These are phyloP conservation scores for Pichia sp. DNA, from an alignment of 1,139 yeast species.

Conservation along the genomic window DNA sequence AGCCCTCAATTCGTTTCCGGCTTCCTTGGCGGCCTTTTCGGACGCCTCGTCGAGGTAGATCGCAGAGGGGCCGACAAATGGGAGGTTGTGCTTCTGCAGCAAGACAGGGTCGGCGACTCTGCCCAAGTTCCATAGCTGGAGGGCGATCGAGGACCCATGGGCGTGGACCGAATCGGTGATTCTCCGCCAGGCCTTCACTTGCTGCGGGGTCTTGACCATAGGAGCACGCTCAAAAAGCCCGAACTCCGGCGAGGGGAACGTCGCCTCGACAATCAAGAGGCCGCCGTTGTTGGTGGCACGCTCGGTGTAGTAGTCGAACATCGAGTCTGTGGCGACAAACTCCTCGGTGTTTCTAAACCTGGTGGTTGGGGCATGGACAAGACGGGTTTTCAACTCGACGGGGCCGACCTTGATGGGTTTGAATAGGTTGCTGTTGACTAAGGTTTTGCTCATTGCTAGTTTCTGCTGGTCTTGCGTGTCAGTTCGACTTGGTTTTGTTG, in stretches of 20 bases:
- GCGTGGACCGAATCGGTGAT: slow-evolving; percentile 55
- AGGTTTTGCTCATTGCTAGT: too few relatives aligned
- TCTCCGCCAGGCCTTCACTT: slow-evolving; percentile 43
- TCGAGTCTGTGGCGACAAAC: slow-evolving; percentile 44
- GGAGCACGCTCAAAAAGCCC: slow-evolving; percentile 44
- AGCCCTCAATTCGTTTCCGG: slow-evolving; percentile 36
- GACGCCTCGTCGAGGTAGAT: slow-evolving; percentile 35
- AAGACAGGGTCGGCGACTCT: slow-evolving; percentile 44
- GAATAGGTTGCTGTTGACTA: slow-evolving; percentile 28
- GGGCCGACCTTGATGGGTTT: slow-evolving; percentile 47
- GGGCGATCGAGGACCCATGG: slow-evolving; percentile 45
- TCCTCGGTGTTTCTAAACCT: slow-evolving; percentile 43
- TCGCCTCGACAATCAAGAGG: slow-evolving; percentile 47
- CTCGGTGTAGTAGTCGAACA: slow-evolving; percentile 47
- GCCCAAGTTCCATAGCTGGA: slow-evolving; percentile 63
- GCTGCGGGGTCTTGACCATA: slow-evolving; percentile 46
- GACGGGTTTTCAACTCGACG: slow-evolving; percentile 36
- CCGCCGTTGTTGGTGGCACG: slow-evolving; percentile 56
- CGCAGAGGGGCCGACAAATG: slow-evolving; percentile 46
- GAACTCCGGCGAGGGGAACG: slow-evolving; percentile 43
- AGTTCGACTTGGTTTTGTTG: too few relatives aligned
- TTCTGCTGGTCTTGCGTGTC: too few relatives aligned
- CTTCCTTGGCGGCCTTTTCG: slow-evolving; percentile 32
- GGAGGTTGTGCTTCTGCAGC: slow-evolving; percentile 36
- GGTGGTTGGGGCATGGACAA: slow-evolving; percentile 53